phyloP scores from a whole-genome alignment of 768 basidiomycete species.

The Calocybe cyanea region DNA sequence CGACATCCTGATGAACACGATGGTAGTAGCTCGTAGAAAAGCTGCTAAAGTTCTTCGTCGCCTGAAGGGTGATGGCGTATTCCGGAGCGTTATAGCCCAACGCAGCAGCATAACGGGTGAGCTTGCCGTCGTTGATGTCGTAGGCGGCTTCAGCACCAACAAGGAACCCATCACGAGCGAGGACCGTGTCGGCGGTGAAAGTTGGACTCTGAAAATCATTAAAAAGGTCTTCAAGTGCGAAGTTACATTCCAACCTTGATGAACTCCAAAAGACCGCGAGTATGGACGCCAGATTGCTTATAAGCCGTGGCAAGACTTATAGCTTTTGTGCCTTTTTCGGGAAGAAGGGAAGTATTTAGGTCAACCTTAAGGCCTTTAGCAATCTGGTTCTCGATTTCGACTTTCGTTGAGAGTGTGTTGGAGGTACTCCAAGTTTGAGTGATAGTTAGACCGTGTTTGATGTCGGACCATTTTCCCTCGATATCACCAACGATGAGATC shows the following conservation, averaged over 20 bases:
- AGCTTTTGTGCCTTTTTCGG: constrained; percentile 83
- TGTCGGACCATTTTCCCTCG: constrained; percentile 92
- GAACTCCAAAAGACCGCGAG: constrained; percentile 84
- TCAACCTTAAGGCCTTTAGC: constrained; percentile 98
- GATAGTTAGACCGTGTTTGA: constrained; percentile 88
- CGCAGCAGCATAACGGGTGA: constrained; percentile 90
- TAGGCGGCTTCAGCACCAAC: constrained; percentile 95
- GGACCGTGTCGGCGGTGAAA: constrained; percentile 92
- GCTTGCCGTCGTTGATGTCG: constrained; percentile 90
- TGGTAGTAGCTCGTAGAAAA: constrained; percentile 99
- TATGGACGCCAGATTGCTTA: constrained; percentile 96
- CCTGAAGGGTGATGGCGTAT: constrained; percentile 92
- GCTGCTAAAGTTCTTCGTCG: constrained; percentile 89
- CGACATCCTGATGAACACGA: constrained; percentile 85
- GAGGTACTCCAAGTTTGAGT: constrained; percentile 95
- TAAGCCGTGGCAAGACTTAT: constrained; percentile 82
- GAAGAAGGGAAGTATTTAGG: constrained; percentile 74
- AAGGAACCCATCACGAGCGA: constrained; percentile 97
- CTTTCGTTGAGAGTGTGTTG: constrained; percentile 86
- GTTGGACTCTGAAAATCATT: constrained; percentile 75
- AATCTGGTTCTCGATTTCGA: constrained; percentile 96
- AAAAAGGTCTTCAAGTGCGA: not conserved
- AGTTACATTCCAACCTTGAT: constrained; percentile 71
- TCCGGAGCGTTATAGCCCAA: constrained; percentile 95
- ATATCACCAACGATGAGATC: constrained; percentile 82